Percentiles rank a stretch among this genome's conserved stretches.
Conservation (phyloP, 345 rosid species). For the Rhodamnia rubescens region DNA sequence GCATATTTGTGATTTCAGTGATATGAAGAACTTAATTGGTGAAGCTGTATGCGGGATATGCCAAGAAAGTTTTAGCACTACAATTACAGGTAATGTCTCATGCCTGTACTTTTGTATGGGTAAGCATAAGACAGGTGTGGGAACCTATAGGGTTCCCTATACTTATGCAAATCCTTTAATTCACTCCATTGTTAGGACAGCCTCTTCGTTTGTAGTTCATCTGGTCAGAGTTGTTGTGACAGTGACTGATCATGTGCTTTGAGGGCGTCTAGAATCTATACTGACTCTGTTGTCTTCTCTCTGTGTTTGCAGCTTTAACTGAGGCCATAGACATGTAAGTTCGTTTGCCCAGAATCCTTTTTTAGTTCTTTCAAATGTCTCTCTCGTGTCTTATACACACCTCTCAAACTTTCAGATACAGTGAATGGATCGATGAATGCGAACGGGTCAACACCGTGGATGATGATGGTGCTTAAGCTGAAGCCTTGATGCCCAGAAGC, state of each 20-base stretch:
- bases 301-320: slow-evolving; percentile 52
- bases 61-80: slow-evolving; percentile 76
- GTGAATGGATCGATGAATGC: slow-evolving; percentile 99
- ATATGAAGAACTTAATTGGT: slow-evolving; percentile 81
- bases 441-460: slow-evolving; percentile 63
- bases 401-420: slow-evolving; percentile 40
- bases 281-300: not conserved
- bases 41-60: slow-evolving; percentile 76
- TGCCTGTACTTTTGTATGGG: not conserved
- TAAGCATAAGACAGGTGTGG: not conserved
- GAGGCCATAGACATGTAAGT: slow-evolving; percentile 96
- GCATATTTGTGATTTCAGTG: slow-evolving; percentile 30
- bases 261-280: not conserved
- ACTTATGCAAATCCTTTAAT: not conserved
- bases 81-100: slow-evolving; percentile 53
- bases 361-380: not conserved
- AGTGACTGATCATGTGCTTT: not conserved
- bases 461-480: slow-evolving; percentile 43
- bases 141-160: accelerated
- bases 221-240: not conserved
- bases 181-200: not conserved
- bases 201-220: not conserved
- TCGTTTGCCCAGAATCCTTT: not conserved
- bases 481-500: not conserved
- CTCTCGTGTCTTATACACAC: not conserved